These are phyloP conservation scores for Colletotrichum gloeosporioides DNA, from an alignment of 2,329 filamentous ascomycete genomes.

Conservation along the genomic window DNA sequence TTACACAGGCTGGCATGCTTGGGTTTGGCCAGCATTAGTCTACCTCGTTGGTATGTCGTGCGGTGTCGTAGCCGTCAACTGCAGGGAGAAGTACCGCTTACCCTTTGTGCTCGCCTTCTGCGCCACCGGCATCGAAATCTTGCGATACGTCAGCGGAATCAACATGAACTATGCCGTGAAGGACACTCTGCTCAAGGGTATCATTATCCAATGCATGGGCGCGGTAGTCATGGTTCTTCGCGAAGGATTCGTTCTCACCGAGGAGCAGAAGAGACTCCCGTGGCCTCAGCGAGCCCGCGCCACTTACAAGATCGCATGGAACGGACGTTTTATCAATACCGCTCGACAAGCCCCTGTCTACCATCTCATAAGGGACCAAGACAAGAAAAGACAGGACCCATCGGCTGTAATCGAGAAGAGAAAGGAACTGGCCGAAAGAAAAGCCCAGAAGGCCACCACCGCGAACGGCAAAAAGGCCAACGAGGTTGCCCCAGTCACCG, in stretches of 20 bases:
- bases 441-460: neutral
- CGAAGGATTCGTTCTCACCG: constrained; percentile 7
- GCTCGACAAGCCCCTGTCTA: constrained; percentile 1
- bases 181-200: neutral
- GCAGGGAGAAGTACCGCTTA: neutral
- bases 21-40: neutral
- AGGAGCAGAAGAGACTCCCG: neutral
- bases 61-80: neutral
- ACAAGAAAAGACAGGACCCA: neutral
- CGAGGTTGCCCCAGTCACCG: neutral
- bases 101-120: neutral
- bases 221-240: constrained; percentile 8
- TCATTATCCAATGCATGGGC: neutral
- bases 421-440: neutral
- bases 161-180: neutral
- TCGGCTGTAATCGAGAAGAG: neutral
- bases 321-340: constrained; percentile 4
- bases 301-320: constrained; percentile 11
- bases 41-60: neutral
- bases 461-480: neutral
- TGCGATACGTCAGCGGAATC: neutral
- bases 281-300: neutral
- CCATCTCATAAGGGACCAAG: neutral
- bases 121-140: neutral
- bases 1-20: neutral